Conservation (phyloP, 495 filamentous ascomycete species). For the Lasiosphaeria hispida region DNA sequence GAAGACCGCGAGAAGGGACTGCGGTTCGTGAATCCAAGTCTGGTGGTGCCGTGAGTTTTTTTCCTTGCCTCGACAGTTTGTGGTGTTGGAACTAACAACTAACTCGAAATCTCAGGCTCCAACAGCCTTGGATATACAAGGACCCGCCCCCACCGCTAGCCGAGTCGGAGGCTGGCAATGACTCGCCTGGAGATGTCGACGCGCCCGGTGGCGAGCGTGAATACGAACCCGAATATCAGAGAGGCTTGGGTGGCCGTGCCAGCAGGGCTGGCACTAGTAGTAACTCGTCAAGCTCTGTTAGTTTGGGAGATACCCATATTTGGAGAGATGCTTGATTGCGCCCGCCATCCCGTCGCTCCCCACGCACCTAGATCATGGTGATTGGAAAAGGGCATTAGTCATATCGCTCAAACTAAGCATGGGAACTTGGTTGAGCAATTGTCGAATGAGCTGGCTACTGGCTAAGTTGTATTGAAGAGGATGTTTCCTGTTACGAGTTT, state of each 20-base stretch:
- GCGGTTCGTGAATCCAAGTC: constrained; percentile 70
- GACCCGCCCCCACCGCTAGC: constrained; percentile 42
- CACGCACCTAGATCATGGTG: no score
- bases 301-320: constrained; percentile 56
- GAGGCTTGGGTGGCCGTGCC: background rate
- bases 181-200: background rate
- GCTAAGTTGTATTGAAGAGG: no score
- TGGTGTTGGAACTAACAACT: constrained; percentile 1
- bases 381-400: no score
- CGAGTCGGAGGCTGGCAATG: constrained; percentile 16
- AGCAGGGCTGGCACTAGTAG: constrained; percentile 12
- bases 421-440: no score
- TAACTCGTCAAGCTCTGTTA: constrained; percentile 42
- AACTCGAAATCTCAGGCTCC: constrained; percentile 31
- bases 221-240: constrained; percentile 1
- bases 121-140: constrained; percentile 53
- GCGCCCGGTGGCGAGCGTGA: constrained; percentile 8
- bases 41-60: constrained; percentile 60
- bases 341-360: no score
- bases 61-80: background rate
- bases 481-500: no score
- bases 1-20: constrained; percentile 63
- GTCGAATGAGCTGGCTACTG: no score
- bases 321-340: constrained; percentile 30
- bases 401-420: no score